Percentiles rank a stretch among this genome's conserved stretches.
Evolutionary conservation across 129 eudicot species (phyloP).

Genomic region (Tanacetum coccineum): DNA sequence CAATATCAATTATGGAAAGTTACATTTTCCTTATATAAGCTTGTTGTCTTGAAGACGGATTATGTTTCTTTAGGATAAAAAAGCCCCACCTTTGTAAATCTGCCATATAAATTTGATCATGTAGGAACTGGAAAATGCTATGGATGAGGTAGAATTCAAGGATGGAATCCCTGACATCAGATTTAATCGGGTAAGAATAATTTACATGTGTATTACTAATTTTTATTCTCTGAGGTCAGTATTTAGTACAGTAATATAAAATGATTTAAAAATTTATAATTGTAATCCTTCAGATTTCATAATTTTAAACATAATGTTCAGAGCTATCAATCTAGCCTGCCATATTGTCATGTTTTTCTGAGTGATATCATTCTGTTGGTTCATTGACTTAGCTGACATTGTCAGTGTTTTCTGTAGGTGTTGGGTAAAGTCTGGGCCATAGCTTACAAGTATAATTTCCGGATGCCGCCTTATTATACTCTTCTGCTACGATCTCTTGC

Average conservation of each 20-base stretch:
- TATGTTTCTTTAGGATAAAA: constrained; percentile 12
- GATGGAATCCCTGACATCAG: constrained; percentile 87
- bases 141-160: constrained; percentile 64
- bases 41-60: constrained; percentile 15
- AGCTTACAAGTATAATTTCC: constrained; percentile 83
- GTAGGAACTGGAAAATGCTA: constrained; percentile 81
- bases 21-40: constrained; percentile 18
- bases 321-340: constrained; percentile 4
- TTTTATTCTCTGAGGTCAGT: background rate
- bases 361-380: constrained; percentile 2
- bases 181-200: constrained; percentile 78
- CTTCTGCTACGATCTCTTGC: constrained; percentile 89
- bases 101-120: constrained; percentile 31
- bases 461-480: constrained; percentile 93
- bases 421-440: constrained; percentile 82
- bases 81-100: constrained; percentile 4
- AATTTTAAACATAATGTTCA: background rate
- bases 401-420: constrained; percentile 51
- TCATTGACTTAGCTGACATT: constrained; percentile 28
- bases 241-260: too few species aligned
- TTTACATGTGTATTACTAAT: constrained; percentile 9
- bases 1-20: constrained; percentile 12
- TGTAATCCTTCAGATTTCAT: constrained; percentile 3
- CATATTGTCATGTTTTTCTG: background rate
- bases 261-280: too few species aligned